These are phyloP conservation scores for Tricholomella constricta DNA, from an alignment of 768 basidiomycete genomes.

Conservation along the genomic window DNA sequence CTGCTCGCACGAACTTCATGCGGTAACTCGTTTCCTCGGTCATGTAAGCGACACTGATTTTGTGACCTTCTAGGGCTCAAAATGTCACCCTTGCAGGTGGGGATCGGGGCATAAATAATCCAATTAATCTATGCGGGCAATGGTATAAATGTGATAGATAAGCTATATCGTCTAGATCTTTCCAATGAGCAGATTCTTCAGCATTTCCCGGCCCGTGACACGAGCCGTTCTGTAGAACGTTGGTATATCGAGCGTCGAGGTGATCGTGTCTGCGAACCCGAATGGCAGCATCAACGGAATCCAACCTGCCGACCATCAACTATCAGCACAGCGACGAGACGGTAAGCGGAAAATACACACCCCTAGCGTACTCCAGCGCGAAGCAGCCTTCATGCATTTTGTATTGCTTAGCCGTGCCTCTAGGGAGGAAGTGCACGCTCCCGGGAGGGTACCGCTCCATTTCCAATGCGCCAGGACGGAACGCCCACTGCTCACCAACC, in stretches of 20 bases:
- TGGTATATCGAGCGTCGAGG: slow-evolving; percentile 86
- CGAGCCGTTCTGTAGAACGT: slow-evolving; percentile 78
- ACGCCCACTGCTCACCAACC: slow-evolving; percentile 94
- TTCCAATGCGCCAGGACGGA: slow-evolving; percentile 74
- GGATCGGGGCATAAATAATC: neutral
- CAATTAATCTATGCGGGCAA: neutral
- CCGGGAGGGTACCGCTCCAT: slow-evolving; percentile 88
- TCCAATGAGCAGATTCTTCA: slow-evolving; percentile 76
- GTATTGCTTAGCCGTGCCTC: slow-evolving; percentile 93
- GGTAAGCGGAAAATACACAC: slow-evolving; percentile 44
- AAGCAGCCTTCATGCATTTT: slow-evolving; percentile 97
- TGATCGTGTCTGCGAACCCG: slow-evolving; percentile 81
- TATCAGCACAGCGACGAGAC: neutral
- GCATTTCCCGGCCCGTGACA: slow-evolving; percentile 83
- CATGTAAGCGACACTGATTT: no score
- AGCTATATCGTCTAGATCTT: slow-evolving; percentile 63
- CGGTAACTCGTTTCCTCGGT: no score
- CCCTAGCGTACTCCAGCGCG: slow-evolving; percentile 92
- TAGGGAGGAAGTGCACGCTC: slow-evolving; percentile 77
- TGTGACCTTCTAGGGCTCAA: no score
- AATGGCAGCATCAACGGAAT: slow-evolving; percentile 97
- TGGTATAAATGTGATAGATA: neutral
- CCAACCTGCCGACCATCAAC: slow-evolving; percentile 68
- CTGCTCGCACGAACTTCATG: no score
- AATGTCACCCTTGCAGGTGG: neutral